A percentile compares a stretch with the other conserved stretches of the same genome.
Evolutionary conservation across 805 yeast species (phyloP).

Genomic region (Candida morakotiae): DNA sequence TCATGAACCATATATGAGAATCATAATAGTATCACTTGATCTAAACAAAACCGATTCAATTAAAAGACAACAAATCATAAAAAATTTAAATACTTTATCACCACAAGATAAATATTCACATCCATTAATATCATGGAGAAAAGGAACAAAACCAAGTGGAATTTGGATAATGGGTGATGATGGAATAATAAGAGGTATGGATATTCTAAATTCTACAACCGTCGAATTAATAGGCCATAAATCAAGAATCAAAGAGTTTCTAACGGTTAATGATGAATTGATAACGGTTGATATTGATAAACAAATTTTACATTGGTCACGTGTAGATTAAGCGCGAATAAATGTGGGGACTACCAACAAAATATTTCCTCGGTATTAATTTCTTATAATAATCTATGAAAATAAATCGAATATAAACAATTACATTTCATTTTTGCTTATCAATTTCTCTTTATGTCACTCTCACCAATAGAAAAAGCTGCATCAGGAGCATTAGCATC

Average conservation of each 20-base stretch:
- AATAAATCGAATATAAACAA: too few relatives aligned
- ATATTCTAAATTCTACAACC: slow-evolving; percentile 34
- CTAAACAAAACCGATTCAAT: slow-evolving; percentile 11
- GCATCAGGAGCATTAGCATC: slow-evolving; percentile 82
- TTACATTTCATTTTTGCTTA: too few relatives aligned
- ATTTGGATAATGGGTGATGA: slow-evolving; percentile 70
- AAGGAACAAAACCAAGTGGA: slow-evolving; percentile 29
- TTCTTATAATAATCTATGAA: too few relatives aligned
- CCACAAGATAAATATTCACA: slow-evolving; percentile 69
- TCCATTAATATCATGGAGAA: slow-evolving; percentile 45
- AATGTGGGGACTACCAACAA: background rate
- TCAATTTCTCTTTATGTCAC: too few relatives aligned
- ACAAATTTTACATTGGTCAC: slow-evolving; percentile 14
- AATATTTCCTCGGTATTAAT: background rate
- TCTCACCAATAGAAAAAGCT: slow-evolving; percentile 73
- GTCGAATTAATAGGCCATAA: slow-evolving; percentile 33
- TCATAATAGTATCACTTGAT: slow-evolving; percentile 47
- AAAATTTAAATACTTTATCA: slow-evolving; percentile 41
- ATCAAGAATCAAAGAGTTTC: slow-evolving; percentile 46
- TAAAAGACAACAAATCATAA: slow-evolving; percentile 22
- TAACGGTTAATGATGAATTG: slow-evolving; percentile 35
- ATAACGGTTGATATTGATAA: slow-evolving; percentile 48
- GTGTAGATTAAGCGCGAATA: background rate
- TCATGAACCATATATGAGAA: slow-evolving; percentile 72
- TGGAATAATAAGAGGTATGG: slow-evolving; percentile 59